Base-by-base conservation (phyloP, 805 yeast species). In the Nakazawaea wyomingensis region DNA sequence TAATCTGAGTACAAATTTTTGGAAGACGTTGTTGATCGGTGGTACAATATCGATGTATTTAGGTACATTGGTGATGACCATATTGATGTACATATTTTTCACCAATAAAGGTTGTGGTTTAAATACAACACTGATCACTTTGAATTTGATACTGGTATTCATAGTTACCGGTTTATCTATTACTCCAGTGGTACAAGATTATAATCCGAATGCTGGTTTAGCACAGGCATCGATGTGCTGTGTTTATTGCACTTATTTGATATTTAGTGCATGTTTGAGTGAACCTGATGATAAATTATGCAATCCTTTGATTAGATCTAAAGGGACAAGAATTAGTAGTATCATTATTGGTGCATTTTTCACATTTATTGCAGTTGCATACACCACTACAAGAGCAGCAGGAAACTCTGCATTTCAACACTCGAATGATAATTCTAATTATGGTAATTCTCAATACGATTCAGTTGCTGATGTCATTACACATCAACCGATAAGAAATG, bases 171-270 rank as follows among this genome's bases (percentile, higher is more conserved):
- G 66, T 0, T 60, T 89, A 44, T 85, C 96, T 0, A 74, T 95
- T 33, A 77, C 85, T 54, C 95, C 95, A 30, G 74, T 73, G 20
- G 82, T 93, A 17, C 98, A 93, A 62, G 97, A 88, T 58, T 79
- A 75, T 55, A 95, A 95, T 61, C 95, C 98, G 4, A 86, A 85
- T 52, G 96, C 96, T 1, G 99, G 99, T 1, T 69, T 93, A 39
- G 97, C 99, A 3, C 99, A 93, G 66, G 75, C 96, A 9, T 89
- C 96, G 13, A 90, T 95, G 90, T 98, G 95, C 29, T 82, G 91
- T 10, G 74, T 89, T 18, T 93, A 93, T 63, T 88, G 98, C 62
- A 85, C 97, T 0, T 93, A 93, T 58, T 68, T 93, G 53, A 80
- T 89, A 2, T 77, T 93, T 69, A 81, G 93, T 47, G 99, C 98